Base-by-base conservation (phyloP, 2,329 filamentous ascomycete species). In the Sclerotinia subarctica region DNA sequence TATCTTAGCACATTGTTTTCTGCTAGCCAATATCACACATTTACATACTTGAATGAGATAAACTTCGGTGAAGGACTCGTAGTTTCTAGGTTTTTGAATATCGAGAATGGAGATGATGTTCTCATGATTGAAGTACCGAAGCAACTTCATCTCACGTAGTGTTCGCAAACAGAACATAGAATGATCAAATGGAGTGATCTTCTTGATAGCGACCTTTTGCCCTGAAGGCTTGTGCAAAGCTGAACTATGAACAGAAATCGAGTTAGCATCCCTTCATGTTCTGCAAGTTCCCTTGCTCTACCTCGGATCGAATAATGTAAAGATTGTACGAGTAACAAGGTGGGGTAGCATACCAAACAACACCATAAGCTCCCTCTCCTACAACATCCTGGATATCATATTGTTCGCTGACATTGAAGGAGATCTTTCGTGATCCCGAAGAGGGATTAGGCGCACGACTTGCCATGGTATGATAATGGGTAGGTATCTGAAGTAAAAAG, bases 311-410 rank as follows among this genome's bases (percentile, higher is more conserved):
- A 21, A n/a, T 46, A 21, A n/a, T 29, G 26, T 35, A 6, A 19
- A 49, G 19, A 47, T 62, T 62, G 46, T 51, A 51, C 15, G 46
- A 66, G 44, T 47, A 62, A 10, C 44, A 49, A 53, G 57, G 54
- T 60, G 60, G 60, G 44, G 52, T 58, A 46, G 26, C 35, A 79
- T 86, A 97, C 94, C 95, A 98, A 74, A 99, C 95, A 73, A 99
- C 94, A 80, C 95, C 95, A 78, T 99, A 99, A 73, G 95, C 95
- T 78, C 95, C 95, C 82, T 99, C 95, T 74, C 95, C 95, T 70
- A 99, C 96, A 60, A 99, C 95, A 89, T 99, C 95, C 80, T 98
- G 94, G 74, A 99, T 99, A 78, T 99, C 95, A 79, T 99, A 99
- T 81, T 99, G 95, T 81, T 99, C 95, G 77, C 94, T 97, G 72